A percentile compares a stretch with the other conserved stretches of the same genome.
Evolutionary conservation across 2,329 filamentous ascomycete genomes (phyloP).

Genomic region (Apiospora kogelbergensis): DNA sequence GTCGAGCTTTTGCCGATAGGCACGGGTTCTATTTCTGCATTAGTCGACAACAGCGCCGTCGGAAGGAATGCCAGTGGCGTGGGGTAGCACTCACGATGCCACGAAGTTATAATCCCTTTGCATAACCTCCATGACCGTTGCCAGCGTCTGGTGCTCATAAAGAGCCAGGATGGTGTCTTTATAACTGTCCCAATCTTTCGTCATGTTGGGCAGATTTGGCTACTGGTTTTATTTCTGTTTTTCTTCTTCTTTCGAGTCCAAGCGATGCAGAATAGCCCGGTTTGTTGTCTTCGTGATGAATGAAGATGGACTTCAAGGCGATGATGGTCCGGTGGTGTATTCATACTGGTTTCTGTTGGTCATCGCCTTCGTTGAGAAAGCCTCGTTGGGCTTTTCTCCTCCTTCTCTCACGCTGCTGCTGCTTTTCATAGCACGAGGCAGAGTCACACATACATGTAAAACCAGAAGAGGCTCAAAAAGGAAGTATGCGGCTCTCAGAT

Average conservation of each 20-base stretch:
- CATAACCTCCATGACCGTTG: slow-evolving; percentile 42
- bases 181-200: slow-evolving; percentile 43
- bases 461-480: neutral
- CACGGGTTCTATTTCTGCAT: slow-evolving; percentile 32
- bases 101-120: slow-evolving; percentile 35
- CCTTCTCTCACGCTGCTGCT: neutral
- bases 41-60: neutral
- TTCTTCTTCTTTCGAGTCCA: neutral
- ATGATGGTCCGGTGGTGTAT: neutral
- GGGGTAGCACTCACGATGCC: slow-evolving; percentile 35
- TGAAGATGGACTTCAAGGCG: neutral
- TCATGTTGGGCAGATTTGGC: slow-evolving; percentile 34
- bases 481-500: neutral
- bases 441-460: neutral
- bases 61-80: neutral
- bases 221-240: neutral
- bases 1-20: slow-evolving; percentile 44
- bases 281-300: neutral
- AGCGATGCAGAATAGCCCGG: neutral
- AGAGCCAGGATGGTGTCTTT: slow-evolving; percentile 35
- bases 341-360: neutral
- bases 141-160: slow-evolving; percentile 43
- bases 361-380: neutral
- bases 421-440: neutral
- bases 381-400: neutral